Percentiles rank a stretch among this genome's conserved stretches.
Conservation (phyloP, 1,284 basidiomycete genomes). For the Fomitopsis schrenkii region DNA sequence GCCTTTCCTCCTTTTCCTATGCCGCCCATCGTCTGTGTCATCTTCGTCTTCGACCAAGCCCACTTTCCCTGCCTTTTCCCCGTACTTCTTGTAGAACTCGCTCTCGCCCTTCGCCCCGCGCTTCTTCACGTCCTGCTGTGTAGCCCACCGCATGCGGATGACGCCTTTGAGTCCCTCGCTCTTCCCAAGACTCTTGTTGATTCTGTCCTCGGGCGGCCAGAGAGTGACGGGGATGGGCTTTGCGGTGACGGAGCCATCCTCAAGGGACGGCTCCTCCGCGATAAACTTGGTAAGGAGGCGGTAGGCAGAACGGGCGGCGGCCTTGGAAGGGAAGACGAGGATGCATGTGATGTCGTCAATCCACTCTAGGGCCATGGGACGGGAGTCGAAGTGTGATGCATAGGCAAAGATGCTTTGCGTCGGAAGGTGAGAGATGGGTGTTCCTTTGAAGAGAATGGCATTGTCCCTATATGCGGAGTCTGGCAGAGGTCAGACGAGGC, state of each 20-base stretch:
- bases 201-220: slow-evolving; percentile 76
- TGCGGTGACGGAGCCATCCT: slow-evolving; percentile 54
- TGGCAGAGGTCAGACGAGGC: slow-evolving; percentile 8
- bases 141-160: slow-evolving; percentile 71
- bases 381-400: slow-evolving; percentile 64
- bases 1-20: slow-evolving; percentile 34
- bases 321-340: slow-evolving; percentile 60
- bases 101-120: slow-evolving; percentile 65
- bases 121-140: slow-evolving; percentile 65
- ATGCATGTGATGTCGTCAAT: slow-evolving; percentile 76
- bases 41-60: slow-evolving; percentile 28
- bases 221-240: slow-evolving; percentile 64
- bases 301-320: slow-evolving; percentile 49
- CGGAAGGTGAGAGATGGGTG: slow-evolving; percentile 64
- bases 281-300: slow-evolving; percentile 45
- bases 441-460: slow-evolving; percentile 66
- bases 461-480: slow-evolving; percentile 49
- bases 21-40: slow-evolving; percentile 26
- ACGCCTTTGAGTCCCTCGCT: slow-evolving; percentile 58
- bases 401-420: slow-evolving; percentile 74
- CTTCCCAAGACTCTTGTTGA: slow-evolving; percentile 62
- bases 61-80: slow-evolving; percentile 58
- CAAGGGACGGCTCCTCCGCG: slow-evolving; percentile 44
- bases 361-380: slow-evolving; percentile 73
- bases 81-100: slow-evolving; percentile 73